Percentiles rank a stretch among this genome's conserved stretches.
Evolutionary conservation across 2,329 filamentous ascomycete genomes (phyloP).

Genomic region (Trichoderma koningiopsis): DNA sequence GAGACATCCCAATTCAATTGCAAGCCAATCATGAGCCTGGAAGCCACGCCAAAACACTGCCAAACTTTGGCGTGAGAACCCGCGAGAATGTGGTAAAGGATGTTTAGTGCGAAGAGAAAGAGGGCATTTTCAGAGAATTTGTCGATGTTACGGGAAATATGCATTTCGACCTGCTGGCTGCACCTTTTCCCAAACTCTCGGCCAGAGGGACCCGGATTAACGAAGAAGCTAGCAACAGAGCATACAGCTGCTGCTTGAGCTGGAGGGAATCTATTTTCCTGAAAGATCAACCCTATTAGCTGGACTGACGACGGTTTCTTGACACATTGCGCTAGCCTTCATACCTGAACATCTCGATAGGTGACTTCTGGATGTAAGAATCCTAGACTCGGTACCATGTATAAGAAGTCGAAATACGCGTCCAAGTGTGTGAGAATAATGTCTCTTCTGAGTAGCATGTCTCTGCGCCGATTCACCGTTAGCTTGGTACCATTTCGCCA

Average conservation of each 20-base stretch:
- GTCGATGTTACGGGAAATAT: constrained; percentile 46
- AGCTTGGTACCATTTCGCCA: neutral
- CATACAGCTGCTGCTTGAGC: constrained; percentile 44
- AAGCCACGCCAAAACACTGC: constrained; percentile 43
- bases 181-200: constrained; percentile 44
- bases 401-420: constrained; percentile 44
- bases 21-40: constrained; percentile 42
- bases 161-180: constrained; percentile 43
- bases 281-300: neutral
- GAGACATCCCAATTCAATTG: constrained; percentile 45
- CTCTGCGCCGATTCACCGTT: constrained; percentile 30
- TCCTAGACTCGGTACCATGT: constrained; percentile 44
- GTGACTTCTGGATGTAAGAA: constrained; percentile 43
- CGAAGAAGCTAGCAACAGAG: constrained; percentile 42
- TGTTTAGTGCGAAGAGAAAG: constrained; percentile 41
- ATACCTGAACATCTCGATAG: constrained; percentile 41
- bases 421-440: constrained; percentile 43
- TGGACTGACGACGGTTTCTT: neutral
- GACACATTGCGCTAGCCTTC: neutral
- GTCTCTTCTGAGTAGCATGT: constrained; percentile 40
- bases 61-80: constrained; percentile 45
- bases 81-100: constrained; percentile 42
- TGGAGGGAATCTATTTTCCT: constrained; percentile 41
- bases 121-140: constrained; percentile 40
- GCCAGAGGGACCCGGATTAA: constrained; percentile 38